These are phyloP conservation scores for Camellia lanceoleosa DNA, from an alignment of 148 eudicot species.

Conservation along the genomic window DNA sequence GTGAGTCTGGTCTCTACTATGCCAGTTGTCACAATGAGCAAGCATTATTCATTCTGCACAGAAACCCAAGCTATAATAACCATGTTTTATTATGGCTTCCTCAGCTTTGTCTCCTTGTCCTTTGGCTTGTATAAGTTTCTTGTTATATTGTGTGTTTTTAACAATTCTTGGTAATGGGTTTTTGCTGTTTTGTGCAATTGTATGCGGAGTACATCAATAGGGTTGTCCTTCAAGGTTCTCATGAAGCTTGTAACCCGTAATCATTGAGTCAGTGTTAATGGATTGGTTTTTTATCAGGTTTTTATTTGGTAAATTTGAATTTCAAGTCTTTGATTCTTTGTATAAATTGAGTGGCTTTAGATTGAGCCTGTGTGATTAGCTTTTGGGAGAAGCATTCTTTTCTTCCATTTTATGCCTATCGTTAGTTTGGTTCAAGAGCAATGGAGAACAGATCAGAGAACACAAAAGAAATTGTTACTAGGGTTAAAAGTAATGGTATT, in stretches of 20 bases:
- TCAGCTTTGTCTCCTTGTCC: neutral
- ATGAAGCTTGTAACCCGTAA: constrained; percentile 93
- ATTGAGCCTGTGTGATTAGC: no score
- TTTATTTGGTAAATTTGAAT: no score
- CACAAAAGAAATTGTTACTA: no score
- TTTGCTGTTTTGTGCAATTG: constrained; percentile 15
- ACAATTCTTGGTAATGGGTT: constrained; percentile 13
- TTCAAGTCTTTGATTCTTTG: no score
- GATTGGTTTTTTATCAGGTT: no score
- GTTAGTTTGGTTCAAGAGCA: no score
- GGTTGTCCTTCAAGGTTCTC: constrained; percentile 92
- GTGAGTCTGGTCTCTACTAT: constrained; percentile 81
- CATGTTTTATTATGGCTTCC: constrained; percentile 59
- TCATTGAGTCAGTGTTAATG: neutral
- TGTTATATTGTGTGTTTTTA: neutral
- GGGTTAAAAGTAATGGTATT: no score
- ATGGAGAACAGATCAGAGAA: no score
- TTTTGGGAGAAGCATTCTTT: no score
- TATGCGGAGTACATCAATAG: constrained; percentile 61
- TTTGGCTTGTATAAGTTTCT: neutral
- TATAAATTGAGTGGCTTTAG: no score
- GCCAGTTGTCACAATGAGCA: constrained; percentile 68
- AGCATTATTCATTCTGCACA: constrained; percentile 61
- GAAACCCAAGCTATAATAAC: constrained; percentile 75
- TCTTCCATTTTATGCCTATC: no score